phyloP scores from a whole-genome alignment of 208 protist species.

The Wallacemonas sp. region DNA sequence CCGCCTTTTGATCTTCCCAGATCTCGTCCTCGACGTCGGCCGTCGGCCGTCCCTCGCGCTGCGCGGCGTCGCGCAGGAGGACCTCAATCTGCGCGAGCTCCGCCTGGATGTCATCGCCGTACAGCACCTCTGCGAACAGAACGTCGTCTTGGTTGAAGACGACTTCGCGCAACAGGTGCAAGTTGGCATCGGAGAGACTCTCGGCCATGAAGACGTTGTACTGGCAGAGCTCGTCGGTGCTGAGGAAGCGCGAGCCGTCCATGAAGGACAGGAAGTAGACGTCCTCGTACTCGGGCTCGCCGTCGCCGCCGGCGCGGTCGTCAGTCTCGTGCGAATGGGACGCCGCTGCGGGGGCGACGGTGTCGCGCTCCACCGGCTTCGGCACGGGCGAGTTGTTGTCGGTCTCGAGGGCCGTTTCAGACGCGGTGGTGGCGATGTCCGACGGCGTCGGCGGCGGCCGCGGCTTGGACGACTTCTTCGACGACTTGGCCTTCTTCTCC shows the following conservation, averaged over 20 bases:
- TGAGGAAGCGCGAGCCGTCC: constrained; percentile 70
- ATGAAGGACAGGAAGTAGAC: constrained; percentile 76
- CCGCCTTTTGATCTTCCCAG: constrained; percentile 28
- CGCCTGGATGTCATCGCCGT: constrained; percentile 71
- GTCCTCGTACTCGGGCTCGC: constrained; percentile 9
- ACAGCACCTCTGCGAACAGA: constrained; percentile 83
- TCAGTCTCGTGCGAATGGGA: not conserved
- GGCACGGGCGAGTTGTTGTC: not conserved
- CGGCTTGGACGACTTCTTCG: not conserved
- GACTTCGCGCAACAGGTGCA: constrained; percentile 54
- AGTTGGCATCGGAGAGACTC: constrained; percentile 66
- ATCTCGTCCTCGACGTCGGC: constrained; percentile 33
- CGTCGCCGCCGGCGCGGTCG: not conserved
- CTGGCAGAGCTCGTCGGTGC: constrained; percentile 56
- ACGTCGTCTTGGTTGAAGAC: constrained; percentile 79
- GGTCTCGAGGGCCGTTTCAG: constrained; percentile 1
- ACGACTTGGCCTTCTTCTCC: not conserved
- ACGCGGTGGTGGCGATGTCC: constrained; percentile 12
- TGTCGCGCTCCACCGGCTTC: not conserved
- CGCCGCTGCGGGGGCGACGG: not conserved
- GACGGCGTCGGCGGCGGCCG: constrained; percentile 8
- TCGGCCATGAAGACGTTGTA: constrained; percentile 82
- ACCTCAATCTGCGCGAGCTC: constrained; percentile 30
- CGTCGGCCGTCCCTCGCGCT: not conserved
- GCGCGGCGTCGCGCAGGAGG: constrained; percentile 29